phyloP scores from a whole-genome alignment of 257 asterid species.

The Solanum stenotomum region DNA sequence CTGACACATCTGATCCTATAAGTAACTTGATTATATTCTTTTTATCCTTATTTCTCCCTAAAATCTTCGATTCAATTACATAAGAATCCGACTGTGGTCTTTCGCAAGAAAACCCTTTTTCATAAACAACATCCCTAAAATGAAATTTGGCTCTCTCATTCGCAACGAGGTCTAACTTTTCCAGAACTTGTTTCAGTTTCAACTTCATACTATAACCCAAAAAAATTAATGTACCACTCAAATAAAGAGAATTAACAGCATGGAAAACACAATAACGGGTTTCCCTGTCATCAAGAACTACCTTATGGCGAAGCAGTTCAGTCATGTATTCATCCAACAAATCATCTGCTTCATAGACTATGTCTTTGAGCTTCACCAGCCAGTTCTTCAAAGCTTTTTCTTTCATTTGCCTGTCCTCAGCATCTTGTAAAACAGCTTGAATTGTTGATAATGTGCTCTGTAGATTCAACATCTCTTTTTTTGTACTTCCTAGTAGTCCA shows the following conservation, averaged over 20 bases:
- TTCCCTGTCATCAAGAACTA: not conserved
- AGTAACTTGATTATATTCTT: not conserved
- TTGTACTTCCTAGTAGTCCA: not conserved
- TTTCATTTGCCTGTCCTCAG: conserved; percentile 1
- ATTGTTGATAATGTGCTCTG: not conserved
- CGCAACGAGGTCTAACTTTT: not conserved
- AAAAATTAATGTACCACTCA: not conserved
- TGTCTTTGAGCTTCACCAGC: conserved; percentile 2
- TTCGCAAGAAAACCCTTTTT: not conserved
- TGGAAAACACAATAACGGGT: not conserved
- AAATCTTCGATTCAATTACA: not conserved
- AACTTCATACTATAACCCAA: not conserved
- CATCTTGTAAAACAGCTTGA: not conserved
- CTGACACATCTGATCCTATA: not conserved
- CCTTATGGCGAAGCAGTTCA: not conserved
- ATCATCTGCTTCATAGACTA: conserved; percentile 4
- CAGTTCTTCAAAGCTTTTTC: not conserved
- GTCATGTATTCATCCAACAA: conserved; percentile 6
- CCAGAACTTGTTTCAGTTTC: not conserved
- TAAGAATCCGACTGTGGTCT: not conserved
- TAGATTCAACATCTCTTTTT: not conserved
- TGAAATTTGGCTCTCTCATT: conserved; percentile 2
- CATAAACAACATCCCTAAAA: not conserved
- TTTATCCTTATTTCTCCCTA: not conserved
- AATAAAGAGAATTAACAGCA: not conserved